A percentile compares a stretch with the other conserved stretches of the same genome.
Conservation (phyloP, 495 filamentous ascomycete genomes). For the Mycothermus thermophilus region DNA sequence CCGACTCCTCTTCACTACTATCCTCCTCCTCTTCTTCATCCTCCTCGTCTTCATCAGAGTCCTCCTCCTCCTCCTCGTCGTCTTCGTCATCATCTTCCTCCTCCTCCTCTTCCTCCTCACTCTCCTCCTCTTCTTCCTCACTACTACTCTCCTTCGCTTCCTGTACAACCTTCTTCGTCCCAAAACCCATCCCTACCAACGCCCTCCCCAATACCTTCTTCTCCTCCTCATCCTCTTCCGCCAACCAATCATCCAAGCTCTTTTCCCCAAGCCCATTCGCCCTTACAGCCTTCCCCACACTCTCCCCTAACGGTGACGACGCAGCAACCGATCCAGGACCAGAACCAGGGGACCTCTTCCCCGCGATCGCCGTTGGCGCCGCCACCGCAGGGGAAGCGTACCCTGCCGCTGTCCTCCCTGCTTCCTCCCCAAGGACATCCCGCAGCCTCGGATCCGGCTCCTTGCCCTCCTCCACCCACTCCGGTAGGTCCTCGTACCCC, state of each 20-base stretch:
- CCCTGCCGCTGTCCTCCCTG: slow-evolving; percentile 36
- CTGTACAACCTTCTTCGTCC: too few species aligned
- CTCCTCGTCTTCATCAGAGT: slow-evolving; percentile 30
- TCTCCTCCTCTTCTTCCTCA: slow-evolving; percentile 33
- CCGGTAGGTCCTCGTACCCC: slow-evolving; percentile 66
- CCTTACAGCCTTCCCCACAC: slow-evolving; percentile 37
- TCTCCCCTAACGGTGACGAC: slow-evolving; percentile 35
- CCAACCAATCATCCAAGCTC: slow-evolving; percentile 82
- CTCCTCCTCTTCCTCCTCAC: slow-evolving; percentile 39
- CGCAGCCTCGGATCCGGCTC: slow-evolving; percentile 70
- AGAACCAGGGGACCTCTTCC: too few species aligned
- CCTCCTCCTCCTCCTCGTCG: slow-evolving; percentile 23
- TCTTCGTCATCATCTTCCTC: slow-evolving; percentile 42
- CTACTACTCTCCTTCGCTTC: slow-evolving; percentile 25
- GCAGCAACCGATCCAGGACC: slow-evolving; percentile 41
- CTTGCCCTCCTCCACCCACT: slow-evolving; percentile 68
- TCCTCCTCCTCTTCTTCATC: slow-evolving; percentile 36
- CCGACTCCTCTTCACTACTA: slow-evolving; percentile 28
- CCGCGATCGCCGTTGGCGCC: slow-evolving; percentile 13
- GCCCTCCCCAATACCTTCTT: too few species aligned
- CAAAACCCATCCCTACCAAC: too few species aligned
- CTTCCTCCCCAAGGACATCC: slow-evolving; percentile 30
- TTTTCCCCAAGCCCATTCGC: slow-evolving; percentile 43
- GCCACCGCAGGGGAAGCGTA: slow-evolving; percentile 47
- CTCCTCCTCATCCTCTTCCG: slow-evolving; percentile 43